Evolutionary conservation across 2,329 filamentous ascomycete genomes (phyloP).

Genomic region (Colletotrichum australisinense): DNA sequence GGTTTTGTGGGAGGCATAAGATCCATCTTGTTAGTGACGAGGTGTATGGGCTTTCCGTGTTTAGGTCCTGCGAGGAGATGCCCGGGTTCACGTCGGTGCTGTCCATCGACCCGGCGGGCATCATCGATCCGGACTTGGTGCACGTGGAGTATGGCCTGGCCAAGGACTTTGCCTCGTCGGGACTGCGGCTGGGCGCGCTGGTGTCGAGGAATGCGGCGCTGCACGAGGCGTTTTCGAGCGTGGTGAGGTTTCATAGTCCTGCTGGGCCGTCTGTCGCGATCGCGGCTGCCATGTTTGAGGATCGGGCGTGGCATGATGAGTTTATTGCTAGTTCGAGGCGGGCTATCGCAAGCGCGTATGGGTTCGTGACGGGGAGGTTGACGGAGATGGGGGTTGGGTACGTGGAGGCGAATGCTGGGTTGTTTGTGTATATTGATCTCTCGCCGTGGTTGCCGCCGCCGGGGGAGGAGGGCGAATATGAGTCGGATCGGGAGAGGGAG

Average conservation of each 20-base stretch:
- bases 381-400: slow-evolving; percentile 55
- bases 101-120: slow-evolving; percentile 52
- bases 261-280: slow-evolving; percentile 57
- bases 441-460: slow-evolving; percentile 51
- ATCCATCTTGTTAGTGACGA: slow-evolving; percentile 69
- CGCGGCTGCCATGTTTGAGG: slow-evolving; percentile 57
- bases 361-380: slow-evolving; percentile 51
- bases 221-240: slow-evolving; percentile 48
- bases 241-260: slow-evolving; percentile 59
- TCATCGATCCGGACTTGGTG: slow-evolving; percentile 60
- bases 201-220: slow-evolving; percentile 51
- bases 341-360: slow-evolving; percentile 53
- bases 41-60: slow-evolving; percentile 66
- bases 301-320: slow-evolving; percentile 54
- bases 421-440: slow-evolving; percentile 67
- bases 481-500: slow-evolving; percentile 50
- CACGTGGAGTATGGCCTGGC: slow-evolving; percentile 61
- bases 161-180: slow-evolving; percentile 65
- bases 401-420: slow-evolving; percentile 64
- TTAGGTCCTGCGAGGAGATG: slow-evolving; percentile 45
- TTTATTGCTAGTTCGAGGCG: slow-evolving; percentile 55
- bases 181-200: slow-evolving; percentile 61
- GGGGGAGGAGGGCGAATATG: slow-evolving; percentile 37
- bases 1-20: slow-evolving; percentile 59
- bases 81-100: slow-evolving; percentile 60